These are phyloP conservation scores for Cutaneotrichosporon cavernicola DNA, from an alignment of 1,284 basidiomycete species.

Conservation along the genomic window DNA sequence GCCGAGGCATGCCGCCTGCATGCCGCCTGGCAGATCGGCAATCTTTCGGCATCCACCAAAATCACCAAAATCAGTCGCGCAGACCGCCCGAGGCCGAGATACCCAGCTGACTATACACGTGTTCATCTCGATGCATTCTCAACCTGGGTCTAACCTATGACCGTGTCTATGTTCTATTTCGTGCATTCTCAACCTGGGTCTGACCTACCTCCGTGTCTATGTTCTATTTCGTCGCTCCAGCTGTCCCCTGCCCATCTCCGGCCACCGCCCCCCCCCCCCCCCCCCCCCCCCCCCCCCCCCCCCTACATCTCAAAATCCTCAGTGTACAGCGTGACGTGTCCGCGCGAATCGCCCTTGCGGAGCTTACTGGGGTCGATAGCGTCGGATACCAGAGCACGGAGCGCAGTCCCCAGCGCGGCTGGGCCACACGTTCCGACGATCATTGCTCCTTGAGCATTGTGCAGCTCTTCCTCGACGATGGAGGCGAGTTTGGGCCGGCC, in stretches of 20 bases:
- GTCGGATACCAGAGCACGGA: conserved; percentile 18
- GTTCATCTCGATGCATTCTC: too few relatives aligned
- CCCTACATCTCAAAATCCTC: conserved; percentile 28
- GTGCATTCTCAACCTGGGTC: background rate
- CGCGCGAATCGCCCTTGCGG: conserved; percentile 16
- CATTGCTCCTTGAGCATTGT: conserved; percentile 60
- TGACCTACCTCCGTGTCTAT: background rate
- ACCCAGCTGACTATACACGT: too few relatives aligned
- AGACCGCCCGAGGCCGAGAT: too few relatives aligned
- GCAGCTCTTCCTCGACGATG: conserved; percentile 70
- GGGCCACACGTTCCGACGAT: conserved; percentile 58
- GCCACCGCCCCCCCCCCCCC: too few relatives aligned
- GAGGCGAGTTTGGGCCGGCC: conserved; percentile 70
- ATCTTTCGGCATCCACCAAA: too few relatives aligned
- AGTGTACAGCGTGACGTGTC: conserved; percentile 24
- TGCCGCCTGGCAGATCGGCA: too few relatives aligned
- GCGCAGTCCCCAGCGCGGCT: conserved; percentile 10
- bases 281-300: too few relatives aligned
- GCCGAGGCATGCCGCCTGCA: background rate
- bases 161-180: background rate
- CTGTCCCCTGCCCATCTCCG: too few relatives aligned
- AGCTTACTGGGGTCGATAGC: conserved; percentile 19
- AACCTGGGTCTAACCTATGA: background rate
- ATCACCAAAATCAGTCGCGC: too few relatives aligned
- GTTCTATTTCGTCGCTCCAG: too few relatives aligned